Evolutionary conservation across 805 yeast genomes (phyloP).

Genomic region (Candida ficus): DNA sequence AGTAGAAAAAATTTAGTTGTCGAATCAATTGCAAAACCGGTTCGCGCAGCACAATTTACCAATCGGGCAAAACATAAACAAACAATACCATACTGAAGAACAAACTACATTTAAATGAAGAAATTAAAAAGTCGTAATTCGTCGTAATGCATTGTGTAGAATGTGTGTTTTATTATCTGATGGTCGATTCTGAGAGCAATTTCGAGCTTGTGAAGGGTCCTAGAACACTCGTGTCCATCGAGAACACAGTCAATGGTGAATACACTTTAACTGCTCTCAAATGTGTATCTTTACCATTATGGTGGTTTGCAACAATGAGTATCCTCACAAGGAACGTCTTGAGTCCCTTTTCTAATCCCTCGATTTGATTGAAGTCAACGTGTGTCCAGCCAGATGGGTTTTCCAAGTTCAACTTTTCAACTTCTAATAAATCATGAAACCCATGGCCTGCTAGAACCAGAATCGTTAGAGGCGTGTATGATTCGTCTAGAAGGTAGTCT

Average conservation of each 20-base stretch:
- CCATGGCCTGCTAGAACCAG: slow-evolving; percentile 71
- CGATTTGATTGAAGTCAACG: slow-evolving; percentile 38
- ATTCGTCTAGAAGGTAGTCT: slow-evolving; percentile 72
- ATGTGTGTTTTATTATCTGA: slow-evolving; percentile 15
- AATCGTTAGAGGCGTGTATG: slow-evolving; percentile 82
- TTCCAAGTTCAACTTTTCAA: slow-evolving; percentile 49
- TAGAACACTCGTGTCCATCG: slow-evolving; percentile 19
- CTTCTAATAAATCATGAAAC: slow-evolving; percentile 69
- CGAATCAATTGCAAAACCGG: neutral
- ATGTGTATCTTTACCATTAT: slow-evolving; percentile 94
- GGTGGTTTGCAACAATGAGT: slow-evolving; percentile 71
- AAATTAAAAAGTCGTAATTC: no score
- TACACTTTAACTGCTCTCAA: slow-evolving; percentile 67
- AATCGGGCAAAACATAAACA: slow-evolving; percentile 6
- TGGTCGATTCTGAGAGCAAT: slow-evolving; percentile 19
- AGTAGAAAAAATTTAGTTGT: no score
- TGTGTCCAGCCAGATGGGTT: slow-evolving; percentile 80
- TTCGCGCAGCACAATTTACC: slow-evolving; percentile 1
- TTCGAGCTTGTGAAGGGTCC: slow-evolving; percentile 23
- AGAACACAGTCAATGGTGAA: slow-evolving; percentile 32
- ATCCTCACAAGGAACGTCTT: slow-evolving; percentile 64
- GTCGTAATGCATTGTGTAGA: neutral
- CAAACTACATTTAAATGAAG: neutral
- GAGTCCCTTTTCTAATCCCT: slow-evolving; percentile 41
- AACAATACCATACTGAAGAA: no score